Conservation (phyloP, 2,329 filamentous ascomycete species). For the Lasiodiplodia sp. region DNA sequence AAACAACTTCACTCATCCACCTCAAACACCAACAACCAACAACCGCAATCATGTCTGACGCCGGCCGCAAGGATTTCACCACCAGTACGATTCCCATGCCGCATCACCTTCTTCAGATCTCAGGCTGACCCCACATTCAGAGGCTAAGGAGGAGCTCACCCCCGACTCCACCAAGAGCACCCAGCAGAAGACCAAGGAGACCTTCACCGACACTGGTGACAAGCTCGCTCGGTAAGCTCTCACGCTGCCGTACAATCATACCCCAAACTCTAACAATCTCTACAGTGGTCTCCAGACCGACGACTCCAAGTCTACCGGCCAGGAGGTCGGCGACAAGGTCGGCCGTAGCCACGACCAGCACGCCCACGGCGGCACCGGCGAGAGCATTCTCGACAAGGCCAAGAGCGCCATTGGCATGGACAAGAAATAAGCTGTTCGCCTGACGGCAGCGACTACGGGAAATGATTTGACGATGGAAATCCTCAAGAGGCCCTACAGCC, state of each 20-base stretch:
- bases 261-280: conserved; percentile 36
- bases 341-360: conserved; percentile 49
- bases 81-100: conserved; percentile 47
- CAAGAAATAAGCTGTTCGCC: conserved; percentile 43
- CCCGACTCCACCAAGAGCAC: conserved; percentile 69
- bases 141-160: conserved; percentile 64
- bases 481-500: not conserved
- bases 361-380: conserved; percentile 46
- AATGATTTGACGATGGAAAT: not conserved
- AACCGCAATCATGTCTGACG: conserved; percentile 66
- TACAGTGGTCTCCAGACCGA: conserved; percentile 59
- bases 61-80: conserved; percentile 67
- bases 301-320: conserved; percentile 60
- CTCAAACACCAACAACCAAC: conserved; percentile 40
- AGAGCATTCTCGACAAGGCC: conserved; percentile 54
- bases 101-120: not conserved
- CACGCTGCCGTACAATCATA: not conserved
- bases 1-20: conserved; percentile 32
- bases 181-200: conserved; percentile 65
- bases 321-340: conserved; percentile 55
- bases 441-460: not conserved
- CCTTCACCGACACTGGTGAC: conserved; percentile 62
- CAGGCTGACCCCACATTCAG: conserved; percentile 45
- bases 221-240: conserved; percentile 57
- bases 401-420: conserved; percentile 56